Evolutionary conservation across 2,329 filamentous ascomycete genomes (phyloP).

Genomic region (Pseudonectria buxi): DNA sequence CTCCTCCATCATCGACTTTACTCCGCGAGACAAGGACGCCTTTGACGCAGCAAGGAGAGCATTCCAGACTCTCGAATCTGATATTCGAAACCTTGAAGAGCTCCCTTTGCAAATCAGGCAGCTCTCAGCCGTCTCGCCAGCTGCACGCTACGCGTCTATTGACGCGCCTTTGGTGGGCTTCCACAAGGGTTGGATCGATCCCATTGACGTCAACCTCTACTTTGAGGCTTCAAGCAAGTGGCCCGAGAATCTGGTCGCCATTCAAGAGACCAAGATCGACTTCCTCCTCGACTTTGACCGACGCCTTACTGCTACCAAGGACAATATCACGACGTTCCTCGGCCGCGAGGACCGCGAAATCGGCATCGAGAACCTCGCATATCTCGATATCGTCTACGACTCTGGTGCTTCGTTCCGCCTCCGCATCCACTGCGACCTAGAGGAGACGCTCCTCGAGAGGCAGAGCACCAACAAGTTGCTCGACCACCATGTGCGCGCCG

Average conservation of each 20-base stretch:
- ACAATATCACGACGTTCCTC: slow-evolving; percentile 58
- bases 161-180: slow-evolving; percentile 33
- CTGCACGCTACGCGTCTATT: slow-evolving; percentile 67
- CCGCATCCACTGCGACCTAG: slow-evolving; percentile 82
- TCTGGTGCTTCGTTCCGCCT: slow-evolving; percentile 71
- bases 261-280: slow-evolving; percentile 89
- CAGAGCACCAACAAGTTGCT: slow-evolving; percentile 66
- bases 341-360: slow-evolving; percentile 72
- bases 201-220: slow-evolving; percentile 75
- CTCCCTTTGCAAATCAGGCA: slow-evolving; percentile 82
- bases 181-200: slow-evolving; percentile 38
- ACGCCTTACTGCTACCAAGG: slow-evolving; percentile 56
- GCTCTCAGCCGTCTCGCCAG: slow-evolving; percentile 63
- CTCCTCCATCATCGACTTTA: slow-evolving; percentile 36
- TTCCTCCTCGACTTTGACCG: slow-evolving; percentile 74
- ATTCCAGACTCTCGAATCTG: slow-evolving; percentile 66
- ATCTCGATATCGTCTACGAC: slow-evolving; percentile 72
- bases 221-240: slow-evolving; percentile 91
- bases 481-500: slow-evolving; percentile 59
- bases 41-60: slow-evolving; percentile 66
- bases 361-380: slow-evolving; percentile 68
- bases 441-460: slow-evolving; percentile 73
- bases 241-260: slow-evolving; percentile 86
- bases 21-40: slow-evolving; percentile 42
- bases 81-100: slow-evolving; percentile 71